phyloP scores from a whole-genome alignment of 2,329 filamentous ascomycete species.

The Colletotrichum lentis region DNA sequence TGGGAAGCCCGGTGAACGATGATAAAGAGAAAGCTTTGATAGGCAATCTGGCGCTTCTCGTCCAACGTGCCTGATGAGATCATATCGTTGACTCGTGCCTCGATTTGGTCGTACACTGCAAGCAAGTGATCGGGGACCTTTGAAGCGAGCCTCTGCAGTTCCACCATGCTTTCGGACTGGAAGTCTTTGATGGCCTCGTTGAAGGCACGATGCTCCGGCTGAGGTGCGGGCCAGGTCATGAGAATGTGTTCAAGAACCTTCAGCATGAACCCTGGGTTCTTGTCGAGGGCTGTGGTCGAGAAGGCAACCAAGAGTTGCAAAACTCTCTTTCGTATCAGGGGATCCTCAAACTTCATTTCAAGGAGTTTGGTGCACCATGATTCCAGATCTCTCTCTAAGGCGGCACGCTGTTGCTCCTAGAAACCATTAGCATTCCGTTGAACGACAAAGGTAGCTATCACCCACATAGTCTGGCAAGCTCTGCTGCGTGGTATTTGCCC shows the following conservation, averaged over 20 bases:
- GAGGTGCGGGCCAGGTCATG: conserved; percentile 78
- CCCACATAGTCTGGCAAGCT: conserved; percentile 37
- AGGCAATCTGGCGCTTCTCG: conserved; percentile 83
- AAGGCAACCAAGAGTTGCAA: conserved; percentile 85
- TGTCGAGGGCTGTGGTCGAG: conserved; percentile 80
- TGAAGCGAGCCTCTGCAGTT: conserved; percentile 86
- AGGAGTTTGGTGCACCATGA: conserved; percentile 78
- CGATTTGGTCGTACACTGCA: conserved; percentile 86
- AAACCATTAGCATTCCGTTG: conserved; percentile 11
- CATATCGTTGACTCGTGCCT: conserved; percentile 83
- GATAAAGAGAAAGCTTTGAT: conserved; percentile 90
- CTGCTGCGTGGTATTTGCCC: conserved; percentile 42
- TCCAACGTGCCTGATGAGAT: conserved; percentile 76
- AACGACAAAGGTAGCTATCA: neutral
- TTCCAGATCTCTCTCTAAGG: conserved; percentile 71
- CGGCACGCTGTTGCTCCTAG: conserved; percentile 59
- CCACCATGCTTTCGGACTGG: conserved; percentile 82
- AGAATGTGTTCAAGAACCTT: conserved; percentile 92
- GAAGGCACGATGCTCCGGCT: conserved; percentile 75
- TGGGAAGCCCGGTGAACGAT: conserved; percentile 87
- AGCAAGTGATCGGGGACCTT: conserved; percentile 92
- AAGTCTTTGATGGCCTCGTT: conserved; percentile 91
- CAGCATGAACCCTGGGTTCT: conserved; percentile 81
- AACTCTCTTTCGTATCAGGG: conserved; percentile 81
- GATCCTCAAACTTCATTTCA: conserved; percentile 79